Evolutionary conservation across 1,284 basidiomycete genomes (phyloP).

Genomic region (Puccinia novopanici): DNA sequence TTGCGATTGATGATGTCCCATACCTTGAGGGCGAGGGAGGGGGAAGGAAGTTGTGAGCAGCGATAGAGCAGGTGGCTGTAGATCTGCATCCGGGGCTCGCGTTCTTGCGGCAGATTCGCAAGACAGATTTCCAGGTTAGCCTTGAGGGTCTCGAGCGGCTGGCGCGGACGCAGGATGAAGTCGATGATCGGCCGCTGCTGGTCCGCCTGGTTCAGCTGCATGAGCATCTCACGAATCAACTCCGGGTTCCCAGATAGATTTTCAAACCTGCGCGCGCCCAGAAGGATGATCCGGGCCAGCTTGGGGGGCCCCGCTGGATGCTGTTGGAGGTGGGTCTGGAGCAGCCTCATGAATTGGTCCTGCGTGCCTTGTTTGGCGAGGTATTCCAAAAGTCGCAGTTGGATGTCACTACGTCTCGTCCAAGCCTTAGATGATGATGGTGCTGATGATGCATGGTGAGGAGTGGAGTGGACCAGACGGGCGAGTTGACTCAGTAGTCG

Average conservation of each 20-base stretch:
- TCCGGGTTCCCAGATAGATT: neutral
- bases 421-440: neutral
- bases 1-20: slow-evolving; percentile 21
- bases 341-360: slow-evolving; percentile 15
- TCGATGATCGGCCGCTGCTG: slow-evolving; percentile 26
- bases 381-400: slow-evolving; percentile 27
- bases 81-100: neutral
- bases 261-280: slow-evolving; percentile 10
- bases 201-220: neutral
- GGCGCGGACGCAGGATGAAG: slow-evolving; percentile 26
- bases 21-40: slow-evolving; percentile 5
- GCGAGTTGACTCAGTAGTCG: slow-evolving; percentile 32
- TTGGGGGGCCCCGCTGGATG: neutral
- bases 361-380: slow-evolving; percentile 13
- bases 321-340: neutral
- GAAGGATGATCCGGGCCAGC: slow-evolving; percentile 32
- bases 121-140: slow-evolving; percentile 20
- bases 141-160: slow-evolving; percentile 7
- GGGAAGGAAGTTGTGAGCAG: slow-evolving; percentile 7
- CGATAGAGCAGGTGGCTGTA: slow-evolving; percentile 31
- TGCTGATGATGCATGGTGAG: neutral
- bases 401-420: neutral
- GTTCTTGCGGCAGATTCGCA: neutral
- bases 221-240: slow-evolving; percentile 10
- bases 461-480: neutral